Evolutionary conservation across 441 rosid genomes (phyloP), one percentile per base, ranked within the genome.

Genomic region (Erodium chrysanthum): DNA sequence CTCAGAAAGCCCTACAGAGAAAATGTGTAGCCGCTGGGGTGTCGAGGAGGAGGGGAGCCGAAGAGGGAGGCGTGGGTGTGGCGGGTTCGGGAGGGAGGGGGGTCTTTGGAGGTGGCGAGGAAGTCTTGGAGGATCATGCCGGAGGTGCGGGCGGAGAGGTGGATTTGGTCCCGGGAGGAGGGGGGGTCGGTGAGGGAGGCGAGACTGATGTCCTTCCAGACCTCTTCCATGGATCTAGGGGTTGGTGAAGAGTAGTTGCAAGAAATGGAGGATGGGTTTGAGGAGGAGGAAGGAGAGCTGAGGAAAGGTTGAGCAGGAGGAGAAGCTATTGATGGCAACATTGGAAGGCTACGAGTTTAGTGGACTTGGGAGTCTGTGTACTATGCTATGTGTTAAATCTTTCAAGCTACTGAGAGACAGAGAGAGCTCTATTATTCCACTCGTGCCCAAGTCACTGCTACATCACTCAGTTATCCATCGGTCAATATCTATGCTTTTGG

Each of bases 111-210:
- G 54, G 54, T 15, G 18, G 54, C 54, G 54, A 48, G 54, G 54
- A 48, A 48, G 54, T 48, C 54, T 48, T 48, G 54, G 54, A 48
- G 54, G 54, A 48, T 48, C 18, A 48, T 48, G 54, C 54, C 54
- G 54, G 17, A 10, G 15, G 52, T 14, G 17, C 17, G 11, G 44
- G 17, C 17, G 52, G 52, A 46, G 17, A 17, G 0, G 52, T 37
- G 52, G 52, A 25, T 25, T 25, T 46, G 52, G 52, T n/a, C 4
- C 7, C 10, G 1, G 42, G 10, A 5, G 50, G 14, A 9, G 50
- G 9, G 54, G 54, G 12, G 54, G 54, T 14, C 17, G 18, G 54
- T 48, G 54, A 48, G 54, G 54, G 54, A n/a, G 54, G 18, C 17
- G 54, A 48, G 54, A 14, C n/a, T 48, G 18, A 48, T 48, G 54